Conservation (phyloP, 768 basidiomycete genomes). For the Tephrocybe sp. region DNA sequence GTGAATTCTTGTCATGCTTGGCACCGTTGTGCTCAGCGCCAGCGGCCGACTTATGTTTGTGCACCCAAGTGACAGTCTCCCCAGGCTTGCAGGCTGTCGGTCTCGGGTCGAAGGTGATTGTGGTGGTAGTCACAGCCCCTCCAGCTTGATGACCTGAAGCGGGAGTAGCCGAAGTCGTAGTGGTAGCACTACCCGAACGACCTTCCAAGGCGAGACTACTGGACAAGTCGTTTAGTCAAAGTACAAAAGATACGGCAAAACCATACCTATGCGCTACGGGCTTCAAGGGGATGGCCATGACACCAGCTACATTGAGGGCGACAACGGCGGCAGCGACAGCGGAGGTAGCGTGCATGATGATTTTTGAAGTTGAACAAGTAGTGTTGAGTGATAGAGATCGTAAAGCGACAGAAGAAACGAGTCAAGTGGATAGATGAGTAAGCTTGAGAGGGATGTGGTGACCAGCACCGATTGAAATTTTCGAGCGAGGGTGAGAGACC, state of each 20-base stretch:
- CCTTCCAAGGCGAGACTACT: not conserved
- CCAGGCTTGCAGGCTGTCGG: constrained; percentile 10
- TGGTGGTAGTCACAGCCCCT: constrained; percentile 1
- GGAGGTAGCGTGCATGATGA: constrained; percentile 23
- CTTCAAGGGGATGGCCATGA: constrained; percentile 25
- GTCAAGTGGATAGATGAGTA: constrained; percentile 13
- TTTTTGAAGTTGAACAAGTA: constrained; percentile 4
- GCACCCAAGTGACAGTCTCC: no score
- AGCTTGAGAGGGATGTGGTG: constrained; percentile 24
- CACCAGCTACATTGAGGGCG: constrained; percentile 28
- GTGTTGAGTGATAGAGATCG: constrained; percentile 2
- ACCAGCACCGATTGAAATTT: constrained; percentile 32
- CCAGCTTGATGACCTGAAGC: not conserved
- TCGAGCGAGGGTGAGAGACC: constrained; percentile 30
- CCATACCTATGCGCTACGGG: constrained; percentile 19
- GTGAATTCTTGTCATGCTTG: not conserved
- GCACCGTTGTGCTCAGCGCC: no score
- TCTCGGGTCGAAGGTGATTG: not conserved
- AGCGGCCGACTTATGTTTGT: not conserved
- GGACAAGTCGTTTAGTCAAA: not conserved
- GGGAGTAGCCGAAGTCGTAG: constrained; percentile 11
- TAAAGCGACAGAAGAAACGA: constrained; percentile 10
- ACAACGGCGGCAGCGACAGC: constrained; percentile 31
- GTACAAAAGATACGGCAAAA: not conserved
- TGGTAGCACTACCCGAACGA: not conserved